phyloP scores from a whole-genome alignment of 208 protist species.

The Crithidia bombi region DNA sequence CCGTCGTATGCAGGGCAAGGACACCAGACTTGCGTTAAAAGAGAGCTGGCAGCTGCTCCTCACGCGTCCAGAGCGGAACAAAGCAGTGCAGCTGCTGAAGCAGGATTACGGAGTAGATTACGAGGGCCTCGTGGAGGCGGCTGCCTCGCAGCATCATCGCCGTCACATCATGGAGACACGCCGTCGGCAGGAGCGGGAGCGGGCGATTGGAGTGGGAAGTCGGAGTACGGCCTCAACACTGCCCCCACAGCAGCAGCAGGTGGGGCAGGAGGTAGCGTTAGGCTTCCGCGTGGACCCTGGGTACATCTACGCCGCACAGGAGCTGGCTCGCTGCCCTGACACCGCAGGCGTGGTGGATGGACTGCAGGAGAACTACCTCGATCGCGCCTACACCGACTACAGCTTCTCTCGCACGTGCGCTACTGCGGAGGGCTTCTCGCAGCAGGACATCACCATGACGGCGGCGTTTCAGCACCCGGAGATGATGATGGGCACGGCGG shows the following conservation, averaged over 20 bases:
- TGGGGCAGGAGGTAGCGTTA: constrained; percentile 27
- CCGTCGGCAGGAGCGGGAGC: constrained; percentile 29
- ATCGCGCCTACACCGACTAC: constrained; percentile 73
- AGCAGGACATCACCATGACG: constrained; percentile 56
- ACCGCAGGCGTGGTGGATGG: constrained; percentile 62
- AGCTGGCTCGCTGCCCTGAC: constrained; percentile 37
- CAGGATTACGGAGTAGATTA: constrained; percentile 74
- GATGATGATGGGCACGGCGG: constrained; percentile 37
- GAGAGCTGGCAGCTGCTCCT: constrained; percentile 59
- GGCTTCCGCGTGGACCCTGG: constrained; percentile 80
- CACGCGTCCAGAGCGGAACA: constrained; percentile 48
- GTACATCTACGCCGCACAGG: constrained; percentile 63
- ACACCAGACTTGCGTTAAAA: constrained; percentile 47
- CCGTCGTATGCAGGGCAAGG: constrained; percentile 66
- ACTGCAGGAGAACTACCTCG: constrained; percentile 78
- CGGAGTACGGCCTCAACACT: neutral
- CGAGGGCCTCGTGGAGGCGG: constrained; percentile 50
- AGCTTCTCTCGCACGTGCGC: constrained; percentile 48
- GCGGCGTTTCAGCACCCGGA: constrained; percentile 42
- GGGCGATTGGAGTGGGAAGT: constrained; percentile 19
- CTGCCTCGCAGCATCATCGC: constrained; percentile 28
- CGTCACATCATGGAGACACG: constrained; percentile 20
- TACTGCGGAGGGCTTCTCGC: constrained; percentile 52
- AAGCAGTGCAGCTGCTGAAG: constrained; percentile 66
- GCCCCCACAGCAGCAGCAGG: neutral